Base-by-base conservation (phyloP, 2,329 filamentous ascomycete genomes). In the Escovopsis weberi region DNA sequence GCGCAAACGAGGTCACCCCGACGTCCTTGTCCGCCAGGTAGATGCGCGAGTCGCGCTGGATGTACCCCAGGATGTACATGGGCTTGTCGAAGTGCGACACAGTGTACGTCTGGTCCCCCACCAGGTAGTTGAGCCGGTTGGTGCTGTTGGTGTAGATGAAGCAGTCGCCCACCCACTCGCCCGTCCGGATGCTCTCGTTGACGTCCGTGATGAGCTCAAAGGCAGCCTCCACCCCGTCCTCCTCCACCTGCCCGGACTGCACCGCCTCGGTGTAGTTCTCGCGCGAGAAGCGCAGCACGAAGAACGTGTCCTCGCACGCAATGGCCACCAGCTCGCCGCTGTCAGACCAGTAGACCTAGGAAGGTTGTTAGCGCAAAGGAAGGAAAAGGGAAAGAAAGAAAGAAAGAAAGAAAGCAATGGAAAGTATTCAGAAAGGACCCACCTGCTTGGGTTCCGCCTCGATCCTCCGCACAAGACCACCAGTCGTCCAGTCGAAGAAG, bases 91-190 rank as follows among this genome's bases (percentile, higher is more conserved):
- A 96, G 65, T 96, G 89, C 11, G 88, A 91, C 50, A 98, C 84
- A 4, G 89, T 95, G 70, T 96, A 95, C 12, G 87, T 94, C 66
- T 96, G 88, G 64, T 96, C 91, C 50, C 91, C 91, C 12, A 98
- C 89, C 19, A 98, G 78, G 67, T 96, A 96, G 70, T 96, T 96
- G 46, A 98, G 72, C 48, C 91, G 84, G 70, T 96, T 95, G 9
- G 88, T 94, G 61, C 75, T 84, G 71, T 94, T 96, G 43, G 91
- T 95, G 73, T 96, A 98, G 60, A 96, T 88, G 72, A 98, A 94
- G 68, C 89, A 94, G 67, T 98, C 91, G 48, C 91, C 91, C 44
- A 98, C 85, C 91, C 91, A 98, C 67, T 94, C 85, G 53, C 89
- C 91, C 18, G 89, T 95, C 50, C 85, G 83, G 41, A 96, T 87